Evolutionary conservation across 169 alveolate genomes (phyloP).

Genomic region (Cytauxzoon felis): DNA sequence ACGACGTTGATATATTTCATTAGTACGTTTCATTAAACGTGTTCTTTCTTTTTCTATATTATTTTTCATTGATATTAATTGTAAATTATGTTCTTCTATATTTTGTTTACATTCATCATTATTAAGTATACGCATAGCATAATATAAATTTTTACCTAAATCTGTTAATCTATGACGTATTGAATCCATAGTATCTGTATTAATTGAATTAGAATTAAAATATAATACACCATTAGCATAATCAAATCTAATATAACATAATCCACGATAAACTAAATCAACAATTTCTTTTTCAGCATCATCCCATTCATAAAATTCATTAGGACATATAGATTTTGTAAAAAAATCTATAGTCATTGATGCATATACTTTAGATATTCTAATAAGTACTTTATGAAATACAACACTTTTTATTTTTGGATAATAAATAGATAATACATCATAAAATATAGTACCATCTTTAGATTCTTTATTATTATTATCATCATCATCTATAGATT

Average conservation of each 20-base stretch:
- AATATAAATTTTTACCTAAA: constrained; percentile 51
- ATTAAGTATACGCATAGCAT: constrained; percentile 46
- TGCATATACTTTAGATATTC: constrained; percentile 79
- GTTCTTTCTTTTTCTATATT: constrained; percentile 53
- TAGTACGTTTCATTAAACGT: constrained; percentile 45
- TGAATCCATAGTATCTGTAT: constrained; percentile 56
- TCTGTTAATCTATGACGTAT: constrained; percentile 55
- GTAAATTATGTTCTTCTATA: constrained; percentile 36
- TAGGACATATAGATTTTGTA: constrained; percentile 78
- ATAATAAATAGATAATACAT: constrained; percentile 62
- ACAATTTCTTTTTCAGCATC: constrained; percentile 80
- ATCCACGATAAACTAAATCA: constrained; percentile 70
- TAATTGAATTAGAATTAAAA: constrained; percentile 41
- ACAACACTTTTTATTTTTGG: constrained; percentile 79
- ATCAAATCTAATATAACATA: constrained; percentile 68
- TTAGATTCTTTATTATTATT: constrained; percentile 10
- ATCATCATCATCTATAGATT: constrained; percentile 23
- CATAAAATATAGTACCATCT: constrained; percentile 35
- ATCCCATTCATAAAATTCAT: constrained; percentile 80
- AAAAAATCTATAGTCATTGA: constrained; percentile 80
- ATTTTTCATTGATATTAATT: constrained; percentile 46
- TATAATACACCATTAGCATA: constrained; percentile 62
- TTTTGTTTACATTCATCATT: constrained; percentile 21
- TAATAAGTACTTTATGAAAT: constrained; percentile 76
- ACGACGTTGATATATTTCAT: constrained; percentile 61